Base-by-base conservation (phyloP, 805 yeast genomes). In the Ascoidea asiatica region DNA sequence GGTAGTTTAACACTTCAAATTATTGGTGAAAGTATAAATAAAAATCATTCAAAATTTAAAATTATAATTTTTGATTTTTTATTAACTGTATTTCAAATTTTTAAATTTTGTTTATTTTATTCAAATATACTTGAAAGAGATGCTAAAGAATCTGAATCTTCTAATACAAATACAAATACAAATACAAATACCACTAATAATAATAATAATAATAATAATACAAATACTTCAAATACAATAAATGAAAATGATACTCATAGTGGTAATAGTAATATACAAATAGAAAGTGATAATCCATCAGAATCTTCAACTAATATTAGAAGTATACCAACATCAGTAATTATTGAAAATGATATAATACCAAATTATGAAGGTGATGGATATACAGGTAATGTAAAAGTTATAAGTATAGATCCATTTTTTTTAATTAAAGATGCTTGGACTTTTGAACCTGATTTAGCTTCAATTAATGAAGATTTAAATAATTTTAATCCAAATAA, bases 1-100 rank as follows among this genome's bases (percentile, higher is more conserved):
- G 75, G 75, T 1, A 53, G 62, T n/a, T 46, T 66, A 18, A 52
- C 65, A 3, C 42, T 73, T 21, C 73, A 70, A 48, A 50, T 72
- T 18, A 66, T 73, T 19, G 81, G 81, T 0, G 79, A 75, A 46
- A n/a, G n/a, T n/a, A n/a, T n/a, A n/a, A 49, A 50, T 23, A 53
- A 57, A 33, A 69, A 62, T 7, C 35, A 20, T 46, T 56, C 55
- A 43, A 55, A 47, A 36, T 42, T 22, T 51, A 47, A 43, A 20
- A 63, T 45, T 35, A 5, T 67, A 5, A 40, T 54, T 17, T 43
- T 61, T 44, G 70, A 70, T 51, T 8, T 50, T 1, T n/a, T 58
- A 8, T 48, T 69, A 23, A 47, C 61, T 18, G 19, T 41, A 1
- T 17, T 56, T 17, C 72, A 67, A 44, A 51, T 53, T 37, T 37